phyloP scores from a whole-genome alignment of 352 stramenopile species.

The Phytophthora cryptogea region DNA sequence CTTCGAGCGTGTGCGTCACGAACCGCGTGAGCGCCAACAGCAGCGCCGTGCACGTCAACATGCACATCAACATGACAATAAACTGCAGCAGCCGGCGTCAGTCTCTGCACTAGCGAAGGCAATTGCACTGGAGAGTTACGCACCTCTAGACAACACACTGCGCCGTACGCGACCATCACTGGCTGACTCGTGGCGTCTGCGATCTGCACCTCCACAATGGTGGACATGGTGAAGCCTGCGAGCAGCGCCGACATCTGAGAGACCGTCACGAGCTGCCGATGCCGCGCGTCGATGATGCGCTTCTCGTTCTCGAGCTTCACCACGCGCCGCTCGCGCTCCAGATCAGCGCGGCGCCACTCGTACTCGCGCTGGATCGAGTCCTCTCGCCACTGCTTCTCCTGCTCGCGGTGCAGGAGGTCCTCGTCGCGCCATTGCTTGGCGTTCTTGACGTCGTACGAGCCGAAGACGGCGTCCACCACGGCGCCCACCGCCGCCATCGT shows the following conservation, averaged over 20 bases:
- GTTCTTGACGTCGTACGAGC: conserved; percentile 85
- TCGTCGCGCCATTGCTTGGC: conserved; percentile 83
- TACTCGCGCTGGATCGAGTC: conserved; percentile 71
- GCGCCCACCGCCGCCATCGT: conserved; percentile 63
- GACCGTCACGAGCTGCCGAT: conserved; percentile 68
- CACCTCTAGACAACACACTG: conserved; percentile 30
- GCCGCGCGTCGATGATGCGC: conserved; percentile 72
- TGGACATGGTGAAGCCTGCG: conserved; percentile 73
- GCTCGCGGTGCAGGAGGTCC: conserved; percentile 67
- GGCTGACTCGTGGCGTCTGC: conserved; percentile 44
- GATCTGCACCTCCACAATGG: conserved; percentile 74
- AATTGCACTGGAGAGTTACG: conserved; percentile 1
- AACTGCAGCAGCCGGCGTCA: conserved; percentile 46
- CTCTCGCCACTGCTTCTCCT: conserved; percentile 82
- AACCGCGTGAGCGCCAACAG: conserved; percentile 76
- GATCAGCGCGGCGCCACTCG: conserved; percentile 69
- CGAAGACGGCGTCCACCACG: conserved; percentile 77
- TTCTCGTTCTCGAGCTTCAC: conserved; percentile 87
- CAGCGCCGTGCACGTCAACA: conserved; percentile 71
- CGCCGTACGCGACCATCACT: conserved; percentile 56
- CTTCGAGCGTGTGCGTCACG: conserved; percentile 75
- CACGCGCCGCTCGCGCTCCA: conserved; percentile 69
- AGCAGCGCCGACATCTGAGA: conserved; percentile 73
- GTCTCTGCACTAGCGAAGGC: conserved; percentile 8
- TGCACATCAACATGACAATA: conserved; percentile 79